Evolutionary conservation across 73 alveolate species (phyloP).

Genomic region (Paramecium sonneborni): DNA sequence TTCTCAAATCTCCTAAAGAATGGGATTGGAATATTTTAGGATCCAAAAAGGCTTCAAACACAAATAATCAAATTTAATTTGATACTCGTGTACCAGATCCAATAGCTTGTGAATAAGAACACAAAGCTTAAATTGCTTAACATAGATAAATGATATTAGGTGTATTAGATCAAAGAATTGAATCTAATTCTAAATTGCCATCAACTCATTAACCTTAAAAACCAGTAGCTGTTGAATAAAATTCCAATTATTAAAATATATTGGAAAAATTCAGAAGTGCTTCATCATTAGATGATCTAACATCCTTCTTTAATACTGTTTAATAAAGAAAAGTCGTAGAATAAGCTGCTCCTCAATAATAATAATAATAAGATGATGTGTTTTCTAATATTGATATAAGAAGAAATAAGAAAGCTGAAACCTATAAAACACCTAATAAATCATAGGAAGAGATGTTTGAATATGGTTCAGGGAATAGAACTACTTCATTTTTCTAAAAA

Average conservation of each 20-base stretch:
- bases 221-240: background rate
- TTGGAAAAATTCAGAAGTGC: conserved; percentile 44
- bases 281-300: background rate
- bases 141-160: background rate
- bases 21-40: conserved; percentile 36
- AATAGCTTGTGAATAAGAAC: background rate
- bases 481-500: background rate
- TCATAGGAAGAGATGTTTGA: background rate
- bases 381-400: background rate
- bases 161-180: background rate
- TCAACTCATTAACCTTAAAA: background rate
- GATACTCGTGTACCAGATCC: background rate
- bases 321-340: background rate
- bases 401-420: background rate
- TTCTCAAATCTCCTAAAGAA: conserved; percentile 14
- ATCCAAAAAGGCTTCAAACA: background rate
- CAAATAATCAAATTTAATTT: background rate
- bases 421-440: background rate
- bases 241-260: background rate
- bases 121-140: background rate
- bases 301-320: background rate
- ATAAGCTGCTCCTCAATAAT: conserved; percentile 19
- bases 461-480: conserved; percentile 25
- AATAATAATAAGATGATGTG: background rate
- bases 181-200: background rate